Percentiles rank a stretch among this genome's conserved stretches.
Conservation (phyloP, 352 stramenopile genomes). For the Phytophthora cryptogea region DNA sequence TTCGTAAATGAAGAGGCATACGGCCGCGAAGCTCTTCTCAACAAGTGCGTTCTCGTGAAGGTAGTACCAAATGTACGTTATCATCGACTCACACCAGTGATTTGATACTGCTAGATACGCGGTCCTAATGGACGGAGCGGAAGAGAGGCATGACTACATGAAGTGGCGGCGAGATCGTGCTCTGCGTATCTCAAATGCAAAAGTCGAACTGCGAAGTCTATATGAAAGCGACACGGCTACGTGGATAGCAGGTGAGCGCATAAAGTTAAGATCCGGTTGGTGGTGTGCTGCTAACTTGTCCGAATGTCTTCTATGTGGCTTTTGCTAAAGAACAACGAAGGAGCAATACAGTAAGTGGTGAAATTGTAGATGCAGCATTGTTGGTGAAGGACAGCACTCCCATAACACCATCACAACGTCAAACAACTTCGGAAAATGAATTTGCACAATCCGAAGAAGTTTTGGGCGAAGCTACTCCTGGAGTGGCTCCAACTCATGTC, state of each 20-base stretch:
- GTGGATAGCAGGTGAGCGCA: constrained; percentile 41
- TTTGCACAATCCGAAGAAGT: neutral
- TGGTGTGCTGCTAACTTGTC: constrained; percentile 4
- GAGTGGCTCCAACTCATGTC: neutral
- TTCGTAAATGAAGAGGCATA: constrained; percentile 16
- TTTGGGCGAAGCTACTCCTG: neutral
- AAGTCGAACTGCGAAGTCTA: constrained; percentile 36
- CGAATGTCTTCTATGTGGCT: neutral
- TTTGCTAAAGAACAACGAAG: constrained; percentile 15
- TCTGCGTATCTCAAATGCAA: constrained; percentile 43
- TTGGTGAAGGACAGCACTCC: neutral
- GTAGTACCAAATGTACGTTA: neutral
- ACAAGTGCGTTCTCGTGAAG: constrained; percentile 24
- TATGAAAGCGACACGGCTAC: constrained; percentile 26
- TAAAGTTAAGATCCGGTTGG: neutral
- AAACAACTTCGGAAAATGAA: too few species aligned
- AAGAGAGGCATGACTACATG: constrained; percentile 56
- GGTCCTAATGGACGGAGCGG: constrained; percentile 35
- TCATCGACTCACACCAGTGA: neutral
- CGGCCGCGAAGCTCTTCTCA: constrained; percentile 14
- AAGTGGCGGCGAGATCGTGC: constrained; percentile 59
- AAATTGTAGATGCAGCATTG: neutral
- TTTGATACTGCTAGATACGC: constrained; percentile 39
- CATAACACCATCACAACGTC: too few species aligned
- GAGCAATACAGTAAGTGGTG: constrained; percentile 2